Evolutionary conservation across 345 rosid species (phyloP).

Genomic region (Sapria himalayana): DNA sequence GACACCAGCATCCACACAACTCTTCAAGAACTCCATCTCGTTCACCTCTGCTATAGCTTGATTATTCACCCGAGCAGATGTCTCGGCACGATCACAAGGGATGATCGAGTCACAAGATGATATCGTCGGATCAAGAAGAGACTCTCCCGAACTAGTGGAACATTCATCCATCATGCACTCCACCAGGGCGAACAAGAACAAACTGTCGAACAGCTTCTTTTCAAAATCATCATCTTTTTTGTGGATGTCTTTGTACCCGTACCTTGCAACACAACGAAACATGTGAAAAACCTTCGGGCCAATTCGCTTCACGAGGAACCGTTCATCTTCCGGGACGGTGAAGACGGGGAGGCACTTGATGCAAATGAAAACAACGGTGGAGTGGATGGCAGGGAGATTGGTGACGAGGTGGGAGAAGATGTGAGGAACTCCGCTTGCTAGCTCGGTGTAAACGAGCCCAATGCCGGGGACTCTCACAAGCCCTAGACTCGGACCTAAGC

Average conservation of each 20-base stretch:
- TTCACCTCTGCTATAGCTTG: conserved; percentile 19
- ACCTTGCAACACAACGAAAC: conserved; percentile 70
- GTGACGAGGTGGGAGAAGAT: conserved; percentile 81
- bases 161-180: conserved; percentile 55
- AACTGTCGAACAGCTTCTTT: conserved; percentile 32
- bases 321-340: conserved; percentile 61
- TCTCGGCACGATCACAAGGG: conserved; percentile 13
- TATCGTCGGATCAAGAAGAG: conserved; percentile 14
- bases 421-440: conserved; percentile 67
- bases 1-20: conserved; percentile 46
- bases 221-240: conserved; percentile 65
- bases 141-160: conserved; percentile 16
- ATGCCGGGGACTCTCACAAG: conserved; percentile 76
- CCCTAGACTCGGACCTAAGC: conserved; percentile 78
- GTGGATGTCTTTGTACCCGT: conserved; percentile 70
- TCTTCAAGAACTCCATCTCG: conserved; percentile 36
- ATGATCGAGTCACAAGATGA: conserved; percentile 31
- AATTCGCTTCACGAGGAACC: conserved; percentile 57
- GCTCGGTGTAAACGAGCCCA: conserved; percentile 69
- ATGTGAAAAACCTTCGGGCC: conserved; percentile 60
- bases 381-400: conserved; percentile 60
- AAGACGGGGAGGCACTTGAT: conserved; percentile 68
- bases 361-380: conserved; percentile 54
- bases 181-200: conserved; percentile 34
- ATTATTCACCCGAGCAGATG: conserved; percentile 26